These are phyloP conservation scores for Russula abietina DNA, from an alignment of 768 basidiomycete genomes.

Conservation along the genomic window DNA sequence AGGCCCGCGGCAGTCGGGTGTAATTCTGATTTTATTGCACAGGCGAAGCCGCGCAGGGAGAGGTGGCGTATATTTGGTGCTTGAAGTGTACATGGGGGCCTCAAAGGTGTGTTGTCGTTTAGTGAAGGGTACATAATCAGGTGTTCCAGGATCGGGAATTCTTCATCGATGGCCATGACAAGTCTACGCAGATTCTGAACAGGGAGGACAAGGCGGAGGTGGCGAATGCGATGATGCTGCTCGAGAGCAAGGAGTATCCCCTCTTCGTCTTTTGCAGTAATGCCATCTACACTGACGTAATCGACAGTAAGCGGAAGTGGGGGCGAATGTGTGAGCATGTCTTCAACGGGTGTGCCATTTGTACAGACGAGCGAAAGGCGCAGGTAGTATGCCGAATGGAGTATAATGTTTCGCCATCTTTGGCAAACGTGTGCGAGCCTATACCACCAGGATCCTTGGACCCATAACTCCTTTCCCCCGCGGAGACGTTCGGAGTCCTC, in stretches of 20 bases:
- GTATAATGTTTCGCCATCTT: neutral
- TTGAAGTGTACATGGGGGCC: neutral
- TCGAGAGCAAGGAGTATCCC: neutral
- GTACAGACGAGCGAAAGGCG: neutral
- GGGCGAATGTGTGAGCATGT: neutral
- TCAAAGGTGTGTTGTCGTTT: neutral
- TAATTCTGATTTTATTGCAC: neutral
- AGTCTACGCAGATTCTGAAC: neutral
- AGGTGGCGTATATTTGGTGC: neutral
- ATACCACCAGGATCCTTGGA: neutral
- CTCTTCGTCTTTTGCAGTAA: neutral
- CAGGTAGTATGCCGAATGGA: neutral
- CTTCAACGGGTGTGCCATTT: neutral
- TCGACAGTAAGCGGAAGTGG: neutral
- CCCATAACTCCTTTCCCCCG: neutral
- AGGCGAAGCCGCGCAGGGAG: neutral
- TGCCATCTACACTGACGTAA: neutral
- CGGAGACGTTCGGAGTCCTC: neutral
- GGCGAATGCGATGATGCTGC: neutral
- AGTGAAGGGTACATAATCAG: neutral
- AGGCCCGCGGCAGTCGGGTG: neutral
- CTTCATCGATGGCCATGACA: neutral
- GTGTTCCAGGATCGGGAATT: neutral
- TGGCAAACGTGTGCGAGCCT: neutral
- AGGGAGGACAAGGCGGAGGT: neutral